Base-by-base conservation (phyloP, 306 rosid genomes). In the Trifolium dubium region DNA sequence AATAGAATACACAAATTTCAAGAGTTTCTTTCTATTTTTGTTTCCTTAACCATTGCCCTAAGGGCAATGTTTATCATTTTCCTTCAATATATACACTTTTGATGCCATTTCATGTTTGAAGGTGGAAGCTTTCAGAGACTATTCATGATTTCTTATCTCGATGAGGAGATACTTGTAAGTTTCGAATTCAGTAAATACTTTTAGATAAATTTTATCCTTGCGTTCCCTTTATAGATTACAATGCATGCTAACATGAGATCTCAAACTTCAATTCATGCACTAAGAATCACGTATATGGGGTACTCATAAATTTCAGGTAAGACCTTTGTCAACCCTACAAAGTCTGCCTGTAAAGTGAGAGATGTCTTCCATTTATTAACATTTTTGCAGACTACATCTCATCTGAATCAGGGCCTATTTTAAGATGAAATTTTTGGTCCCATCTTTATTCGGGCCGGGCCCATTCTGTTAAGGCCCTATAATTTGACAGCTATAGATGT, bases 91-190 rank as follows among this genome's bases (percentile, higher is more conserved):
- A 1, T 78, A 35, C 76, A 13, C 35, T 56, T 58, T 28, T 15
- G 39, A 55, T 81, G 32, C 40, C 17, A n/a, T 73, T 31, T 72
- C 55, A 37, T 71, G 43, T 60, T 12, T 82, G 89, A 84, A 95
- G 99, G 84, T 88, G 98, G 96, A 68, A 76, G 88, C 72, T 88
- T 72, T 47, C 89, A 83, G 79, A 92, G 99, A 74, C 88, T 90
- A 67, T 86, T 88, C 87, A 88, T 95, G 99, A 90, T 95, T 80
- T 95, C 99, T 76, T 95, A 95, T 84, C 98, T 95, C 58, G 99
- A 92, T 71, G 89, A 82, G 41, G 98, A 92, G 81, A 95, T 95
- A 85, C 90, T 95, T 56, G 99, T 95, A 87, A 85, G 99, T 85
- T 73, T 75, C 50, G 32, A 59, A 61, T 28, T 64, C 66, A 39